A percentile compares a stretch with the other conserved stretches of the same genome.
phyloP scores from a whole-genome alignment of 495 filamentous ascomycete genomes.

The Cercophora sp. region DNA sequence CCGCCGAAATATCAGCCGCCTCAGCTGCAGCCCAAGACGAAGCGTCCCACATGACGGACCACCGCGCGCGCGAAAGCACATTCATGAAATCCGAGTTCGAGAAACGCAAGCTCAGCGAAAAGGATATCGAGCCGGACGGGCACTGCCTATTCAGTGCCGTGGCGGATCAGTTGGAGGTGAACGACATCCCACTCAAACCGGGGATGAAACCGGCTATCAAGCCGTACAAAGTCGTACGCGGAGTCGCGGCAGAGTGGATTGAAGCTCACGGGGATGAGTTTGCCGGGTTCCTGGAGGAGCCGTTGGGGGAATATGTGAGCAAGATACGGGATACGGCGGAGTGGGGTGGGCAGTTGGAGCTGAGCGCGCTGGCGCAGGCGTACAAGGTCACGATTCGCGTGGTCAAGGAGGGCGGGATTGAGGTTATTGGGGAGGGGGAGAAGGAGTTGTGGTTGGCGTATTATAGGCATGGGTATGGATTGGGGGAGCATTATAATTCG shows the following conservation, averaged over 20 bases:
- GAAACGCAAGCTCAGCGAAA: slow-evolving; percentile 61
- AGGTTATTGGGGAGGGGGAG: slow-evolving; percentile 53
- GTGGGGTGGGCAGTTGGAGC: slow-evolving; percentile 93
- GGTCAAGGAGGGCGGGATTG: slow-evolving; percentile 75
- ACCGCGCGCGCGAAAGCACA: slow-evolving; percentile 64
- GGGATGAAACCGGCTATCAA: slow-evolving; percentile 16
- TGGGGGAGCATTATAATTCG: slow-evolving; percentile 98
- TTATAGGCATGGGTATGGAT: slow-evolving; percentile 84
- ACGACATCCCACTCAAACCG: slow-evolving; percentile 35
- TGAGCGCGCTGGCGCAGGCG: slow-evolving; percentile 75
- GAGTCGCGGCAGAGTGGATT: slow-evolving; percentile 57
- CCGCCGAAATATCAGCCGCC: slow-evolving; percentile 73
- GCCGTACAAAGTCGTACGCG: slow-evolving; percentile 51
- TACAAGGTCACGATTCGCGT: slow-evolving; percentile 83
- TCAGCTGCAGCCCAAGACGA: slow-evolving; percentile 66
- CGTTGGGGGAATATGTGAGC: slow-evolving; percentile 64
- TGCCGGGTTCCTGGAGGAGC: slow-evolving; percentile 72
- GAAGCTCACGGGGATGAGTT: slow-evolving; percentile 49
- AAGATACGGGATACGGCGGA: slow-evolving; percentile 87
- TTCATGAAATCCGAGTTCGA: slow-evolving; percentile 64
- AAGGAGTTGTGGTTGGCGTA: slow-evolving; percentile 84
- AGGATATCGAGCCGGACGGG: slow-evolving; percentile 81
- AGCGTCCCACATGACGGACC: slow-evolving; percentile 68
- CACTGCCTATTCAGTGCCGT: slow-evolving; percentile 95
- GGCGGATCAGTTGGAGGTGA: slow-evolving; percentile 67